Base-by-base conservation (phyloP, 257 asterid genomes). In the Solanum pennellii region DNA sequence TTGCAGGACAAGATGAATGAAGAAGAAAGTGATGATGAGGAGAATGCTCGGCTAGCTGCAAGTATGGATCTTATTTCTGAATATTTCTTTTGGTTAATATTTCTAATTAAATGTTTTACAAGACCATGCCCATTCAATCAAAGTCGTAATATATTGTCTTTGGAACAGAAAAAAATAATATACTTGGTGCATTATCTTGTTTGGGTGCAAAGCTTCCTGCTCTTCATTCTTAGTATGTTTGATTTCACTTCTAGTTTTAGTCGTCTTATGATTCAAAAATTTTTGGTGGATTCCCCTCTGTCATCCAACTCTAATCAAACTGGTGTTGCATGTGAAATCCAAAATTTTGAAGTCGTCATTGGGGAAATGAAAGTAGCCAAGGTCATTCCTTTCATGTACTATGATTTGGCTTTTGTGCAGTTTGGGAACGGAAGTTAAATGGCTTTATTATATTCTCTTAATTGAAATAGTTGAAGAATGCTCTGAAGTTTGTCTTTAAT, bases 11-110 rank as follows among this genome's bases (percentile, higher is more conserved):
- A 94, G 88, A 91, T 96, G 93, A 91, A 89, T 87, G 96, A 87
- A 77, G 96, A 83, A 91, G 98, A 91, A 87, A 95, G 97, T 88
- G 99, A 96, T 79, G 98, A 93, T 10, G 99, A 96, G 86, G 90
- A 88, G 68, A 88, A 88, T 65, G 83, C 76, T n/a, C 91, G 77
- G 86, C 91, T 87, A 86, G 88, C 85, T 87, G 65, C 94, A 56
- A 89, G 99, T 96, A 94, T 37, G 91, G 49, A 82, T 65, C 85
- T 86, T 31, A 84, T 31, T 39, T 88, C 84, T 71, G 14, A 56
- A 41, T 75, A 20, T 88, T 23, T 35, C 39, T 72, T 20, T 76
- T 7, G 59, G 77, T 25, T 85, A 37, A 52, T 87, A 21, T 73
- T 82, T 52, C 45, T 31, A 18, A 49, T 52, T 31, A 52, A 52